Percentiles rank a stretch among this genome's conserved stretches.
Evolutionary conservation across 805 yeast species (phyloP).

Genomic region (Ogataea zsoltii): DNA sequence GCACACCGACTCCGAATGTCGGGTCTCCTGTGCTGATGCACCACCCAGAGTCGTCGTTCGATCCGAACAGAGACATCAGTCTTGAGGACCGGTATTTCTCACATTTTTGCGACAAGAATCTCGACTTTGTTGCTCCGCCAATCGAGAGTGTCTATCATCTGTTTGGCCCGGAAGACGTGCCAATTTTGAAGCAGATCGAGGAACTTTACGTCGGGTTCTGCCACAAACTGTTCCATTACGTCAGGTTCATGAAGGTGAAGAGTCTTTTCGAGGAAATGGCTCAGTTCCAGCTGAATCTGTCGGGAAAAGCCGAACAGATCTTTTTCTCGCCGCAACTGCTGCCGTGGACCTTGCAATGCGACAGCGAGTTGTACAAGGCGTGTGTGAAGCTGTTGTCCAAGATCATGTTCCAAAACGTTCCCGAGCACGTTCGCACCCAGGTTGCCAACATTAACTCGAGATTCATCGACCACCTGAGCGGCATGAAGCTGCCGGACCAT

Average conservation of each 20-base stretch:
- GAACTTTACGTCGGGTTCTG: constrained; percentile 67
- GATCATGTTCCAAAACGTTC: constrained; percentile 59
- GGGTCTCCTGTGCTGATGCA: constrained; percentile 18
- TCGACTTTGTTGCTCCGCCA: constrained; percentile 19
- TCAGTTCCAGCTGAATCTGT: constrained; percentile 53
- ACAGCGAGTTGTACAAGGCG: constrained; percentile 56
- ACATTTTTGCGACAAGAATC: constrained; percentile 11
- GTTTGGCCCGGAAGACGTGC: constrained; percentile 13
- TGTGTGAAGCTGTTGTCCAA: constrained; percentile 62
- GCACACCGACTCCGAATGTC: constrained; percentile 13
- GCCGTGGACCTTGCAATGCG: constrained; percentile 71
- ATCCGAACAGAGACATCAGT: constrained; percentile 6
- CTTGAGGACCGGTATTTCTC: constrained; percentile 15
- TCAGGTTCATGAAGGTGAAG: constrained; percentile 67
- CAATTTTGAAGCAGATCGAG: constrained; percentile 34
- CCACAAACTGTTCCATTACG: constrained; percentile 59
- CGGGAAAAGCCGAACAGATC: constrained; percentile 62
- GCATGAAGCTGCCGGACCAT: constrained; percentile 48
- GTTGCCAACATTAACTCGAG: constrained; percentile 53
- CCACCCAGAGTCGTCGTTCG: constrained; percentile 4
- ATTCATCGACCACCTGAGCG: constrained; percentile 46
- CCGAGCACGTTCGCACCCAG: constrained; percentile 53
- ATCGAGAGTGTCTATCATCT: constrained; percentile 14
- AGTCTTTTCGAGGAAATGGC: constrained; percentile 55
- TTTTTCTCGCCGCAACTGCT: constrained; percentile 48